Evolutionary conservation across 225 moss, liverwort and hornwort species (phyloP).

Genomic region (Asterella californica): DNA sequence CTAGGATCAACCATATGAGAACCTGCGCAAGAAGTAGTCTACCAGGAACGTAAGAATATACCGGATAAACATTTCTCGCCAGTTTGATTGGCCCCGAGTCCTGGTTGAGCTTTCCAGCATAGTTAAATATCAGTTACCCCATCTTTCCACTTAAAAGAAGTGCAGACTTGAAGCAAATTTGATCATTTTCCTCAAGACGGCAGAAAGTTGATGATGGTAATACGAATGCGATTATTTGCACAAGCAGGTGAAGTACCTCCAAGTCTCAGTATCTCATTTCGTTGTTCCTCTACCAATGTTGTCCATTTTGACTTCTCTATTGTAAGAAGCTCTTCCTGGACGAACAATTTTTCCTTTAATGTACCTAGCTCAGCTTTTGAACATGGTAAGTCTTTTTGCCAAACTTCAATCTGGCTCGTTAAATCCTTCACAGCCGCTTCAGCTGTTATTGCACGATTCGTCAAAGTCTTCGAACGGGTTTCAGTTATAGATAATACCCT

Average conservation of each 20-base stretch:
- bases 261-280: slow-evolving; percentile 38
- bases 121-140: too few species aligned
- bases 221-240: neutral
- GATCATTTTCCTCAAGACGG: too few species aligned
- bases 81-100: neutral
- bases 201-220: neutral
- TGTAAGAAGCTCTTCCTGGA: slow-evolving; percentile 32
- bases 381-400: slow-evolving; percentile 12
- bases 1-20: slow-evolving; percentile 27
- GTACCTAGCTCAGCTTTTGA: slow-evolving; percentile 24
- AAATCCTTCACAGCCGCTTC: slow-evolving; percentile 17
- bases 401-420: slow-evolving; percentile 25
- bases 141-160: too few species aligned
- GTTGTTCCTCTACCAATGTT: slow-evolving; percentile 27
- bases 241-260: slow-evolving; percentile 36
- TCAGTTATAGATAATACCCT: slow-evolving; percentile 25
- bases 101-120: too few species aligned
- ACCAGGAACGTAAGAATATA: neutral
- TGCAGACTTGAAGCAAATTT: too few species aligned
- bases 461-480: slow-evolving; percentile 18
- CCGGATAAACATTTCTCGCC: neutral
- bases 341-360: slow-evolving; percentile 18
- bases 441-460: slow-evolving; percentile 20
- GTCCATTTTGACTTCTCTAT: slow-evolving; percentile 32
- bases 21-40: slow-evolving; percentile 15